A percentile compares a stretch with the other conserved stretches of the same genome.
phyloP scores from a whole-genome alignment of 2,329 filamentous ascomycete species.

The Penicillium sp. region DNA sequence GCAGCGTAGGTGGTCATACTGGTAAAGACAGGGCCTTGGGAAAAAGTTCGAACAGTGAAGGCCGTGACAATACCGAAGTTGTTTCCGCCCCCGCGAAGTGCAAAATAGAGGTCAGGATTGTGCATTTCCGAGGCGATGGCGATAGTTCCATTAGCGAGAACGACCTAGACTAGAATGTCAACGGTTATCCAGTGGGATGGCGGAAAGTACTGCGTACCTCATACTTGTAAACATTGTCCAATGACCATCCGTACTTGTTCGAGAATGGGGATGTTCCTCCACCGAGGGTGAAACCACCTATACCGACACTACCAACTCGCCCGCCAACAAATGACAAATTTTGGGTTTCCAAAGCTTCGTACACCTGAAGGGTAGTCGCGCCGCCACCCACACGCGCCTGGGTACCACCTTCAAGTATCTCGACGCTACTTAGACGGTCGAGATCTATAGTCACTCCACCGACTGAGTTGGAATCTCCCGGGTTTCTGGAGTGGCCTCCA shows the following conservation, averaged over 20 bases:
- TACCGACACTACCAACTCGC: slow-evolving; percentile 44
- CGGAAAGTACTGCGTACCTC: slow-evolving; percentile 10
- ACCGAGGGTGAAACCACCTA: slow-evolving; percentile 44
- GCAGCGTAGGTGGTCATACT: slow-evolving; percentile 25
- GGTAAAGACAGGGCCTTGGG: slow-evolving; percentile 42
- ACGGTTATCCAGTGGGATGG: not conserved
- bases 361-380: not conserved
- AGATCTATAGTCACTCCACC: slow-evolving; percentile 33
- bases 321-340: slow-evolving; percentile 37
- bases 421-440: slow-evolving; percentile 6
- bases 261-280: slow-evolving; percentile 41
- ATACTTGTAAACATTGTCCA: slow-evolving; percentile 27
- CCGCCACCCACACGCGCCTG: not conserved
- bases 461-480: slow-evolving; percentile 55
- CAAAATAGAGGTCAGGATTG: slow-evolving; percentile 41
- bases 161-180: slow-evolving; percentile 13
- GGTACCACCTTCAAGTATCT: not conserved
- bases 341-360: slow-evolving; percentile 10
- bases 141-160: slow-evolving; percentile 28
- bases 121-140: slow-evolving; percentile 29
- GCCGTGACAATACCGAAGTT: slow-evolving; percentile 46
- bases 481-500: slow-evolving; percentile 59
- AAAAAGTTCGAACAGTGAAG: slow-evolving; percentile 40
- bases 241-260: slow-evolving; percentile 26
- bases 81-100: slow-evolving; percentile 42